A percentile compares a stretch with the other conserved stretches of the same genome.
Conservation (phyloP, 2,329 filamentous ascomycete genomes). For the Zasmidium citrigriseum region DNA sequence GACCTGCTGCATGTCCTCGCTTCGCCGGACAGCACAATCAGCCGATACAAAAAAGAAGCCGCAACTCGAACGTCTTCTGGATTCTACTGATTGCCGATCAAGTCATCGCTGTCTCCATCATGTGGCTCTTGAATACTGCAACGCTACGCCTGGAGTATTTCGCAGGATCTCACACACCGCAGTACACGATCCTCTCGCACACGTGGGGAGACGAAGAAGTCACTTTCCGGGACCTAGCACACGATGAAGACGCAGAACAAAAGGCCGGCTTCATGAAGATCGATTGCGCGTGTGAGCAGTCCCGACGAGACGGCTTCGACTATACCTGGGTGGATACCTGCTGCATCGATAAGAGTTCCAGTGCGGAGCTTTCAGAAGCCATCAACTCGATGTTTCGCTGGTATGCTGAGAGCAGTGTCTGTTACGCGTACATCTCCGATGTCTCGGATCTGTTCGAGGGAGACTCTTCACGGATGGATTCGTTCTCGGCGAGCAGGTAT, state of each 20-base stretch:
- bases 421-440: constrained; percentile 17
- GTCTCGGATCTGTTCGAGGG: not conserved
- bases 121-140: not conserved
- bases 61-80: no score
- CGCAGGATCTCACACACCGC: no score
- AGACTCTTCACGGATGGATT: no score
- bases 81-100: no score
- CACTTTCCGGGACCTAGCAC: constrained; percentile 6
- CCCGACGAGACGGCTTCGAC: constrained; percentile 10
- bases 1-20: no score
- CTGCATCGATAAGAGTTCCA: constrained; percentile 23
- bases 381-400: constrained; percentile 24
- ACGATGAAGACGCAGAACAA: not conserved
- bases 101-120: no score
- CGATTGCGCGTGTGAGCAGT: constrained; percentile 9
- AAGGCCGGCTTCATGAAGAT: constrained; percentile 18
- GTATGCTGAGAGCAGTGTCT: constrained; percentile 16
- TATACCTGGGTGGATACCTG: constrained; percentile 25
- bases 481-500: no score
- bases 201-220: constrained; percentile 11
- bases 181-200: constrained; percentile 13
- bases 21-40: no score
- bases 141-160: not conserved
- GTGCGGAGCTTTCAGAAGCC: constrained; percentile 20
- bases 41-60: no score